Evolutionary conservation across 1,284 basidiomycete genomes (phyloP), one percentile per base, ranked within the genome.

Genomic region (Ustilago cynodontis): DNA sequence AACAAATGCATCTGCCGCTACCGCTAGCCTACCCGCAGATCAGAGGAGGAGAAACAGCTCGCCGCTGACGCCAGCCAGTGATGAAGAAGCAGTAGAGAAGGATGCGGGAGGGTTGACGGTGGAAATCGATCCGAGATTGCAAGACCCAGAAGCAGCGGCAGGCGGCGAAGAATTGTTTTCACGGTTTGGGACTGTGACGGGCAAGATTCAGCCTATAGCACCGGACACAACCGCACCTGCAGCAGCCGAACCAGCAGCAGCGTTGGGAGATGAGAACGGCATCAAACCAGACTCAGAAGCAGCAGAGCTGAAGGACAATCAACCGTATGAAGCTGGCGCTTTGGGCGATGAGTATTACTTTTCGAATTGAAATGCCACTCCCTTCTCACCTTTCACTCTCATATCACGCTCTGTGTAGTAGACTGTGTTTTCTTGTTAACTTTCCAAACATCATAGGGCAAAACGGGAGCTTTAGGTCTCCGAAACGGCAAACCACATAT

Each of bases 401-500:
- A 22, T 20, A 2, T 6, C 14, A 4, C 9, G 2, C 20, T 45
- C 26, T 37, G 13, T 37, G 31, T 6, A 6, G 31, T 7, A 18
- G 13, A 26, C 20, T 55, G 9, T 22, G 37, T n/a, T n/a, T 24
- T 14, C 16, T 26, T 37, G 35, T 14, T 9, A 37, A 3, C 35
- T 10, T 37, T 10, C 14, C 7, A 6, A 11, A 13, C 14, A 14
- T 37, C 14, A 16, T 16, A 10, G 9, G 7, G 35, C 3, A 37
- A 3, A 10, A 16, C 9, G 14, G 7, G 35, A 16, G 14, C 14
- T 37, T 59, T 50, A 74, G 3, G 63, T 63, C 24, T 65, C 63
- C 11, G 63, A 63, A n/a, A 77, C 31, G 31, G 60, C 65, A 58
- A 71, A 82, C 80, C 82, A 84, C 1, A 67, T 74, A 35, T 82